Conservation (phyloP, 2,329 filamentous ascomycete species). For the Penicillium decumbens region DNA sequence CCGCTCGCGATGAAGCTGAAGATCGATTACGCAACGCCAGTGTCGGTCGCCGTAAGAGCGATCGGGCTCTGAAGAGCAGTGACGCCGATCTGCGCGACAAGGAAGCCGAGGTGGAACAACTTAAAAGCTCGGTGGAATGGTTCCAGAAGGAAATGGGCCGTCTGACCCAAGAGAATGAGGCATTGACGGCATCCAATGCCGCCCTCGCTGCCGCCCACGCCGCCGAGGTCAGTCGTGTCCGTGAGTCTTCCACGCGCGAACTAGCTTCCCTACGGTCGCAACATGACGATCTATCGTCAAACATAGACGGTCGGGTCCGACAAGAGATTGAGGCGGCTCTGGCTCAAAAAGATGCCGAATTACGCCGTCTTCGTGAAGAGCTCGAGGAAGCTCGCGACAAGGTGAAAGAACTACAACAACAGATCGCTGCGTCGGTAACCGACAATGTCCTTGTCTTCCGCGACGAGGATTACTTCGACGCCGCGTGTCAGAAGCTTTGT, state of each 20-base stretch:
- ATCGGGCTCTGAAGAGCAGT: constrained; percentile 58
- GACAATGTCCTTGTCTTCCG: constrained; percentile 73
- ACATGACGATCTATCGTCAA: constrained; percentile 58
- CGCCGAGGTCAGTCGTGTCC: constrained; percentile 62
- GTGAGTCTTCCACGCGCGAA: constrained; percentile 60
- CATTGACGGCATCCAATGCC: constrained; percentile 70
- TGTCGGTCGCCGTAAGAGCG: constrained; percentile 51
- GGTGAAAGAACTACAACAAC: constrained; percentile 56
- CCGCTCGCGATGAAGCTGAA: constrained; percentile 67
- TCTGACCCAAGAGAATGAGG: constrained; percentile 76
- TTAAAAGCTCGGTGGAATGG: constrained; percentile 72
- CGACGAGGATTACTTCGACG: constrained; percentile 94
- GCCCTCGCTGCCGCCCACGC: constrained; percentile 72
- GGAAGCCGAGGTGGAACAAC: constrained; percentile 77
- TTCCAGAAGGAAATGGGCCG: constrained; percentile 77
- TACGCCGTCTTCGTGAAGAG: constrained; percentile 70
- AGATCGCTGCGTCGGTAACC: constrained; percentile 55
- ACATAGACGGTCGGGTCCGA: constrained; percentile 59
- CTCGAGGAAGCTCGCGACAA: constrained; percentile 66
- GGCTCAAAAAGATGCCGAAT: constrained; percentile 78
- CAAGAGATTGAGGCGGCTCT: constrained; percentile 61
- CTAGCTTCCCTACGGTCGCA: constrained; percentile 63
- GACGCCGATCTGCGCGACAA: constrained; percentile 71
- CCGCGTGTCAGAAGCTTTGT: constrained; percentile 88
- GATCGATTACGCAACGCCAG: constrained; percentile 55